Evolutionary conservation across 768 basidiomycete genomes (phyloP).

Genomic region (Lactarius sanguifluus): DNA sequence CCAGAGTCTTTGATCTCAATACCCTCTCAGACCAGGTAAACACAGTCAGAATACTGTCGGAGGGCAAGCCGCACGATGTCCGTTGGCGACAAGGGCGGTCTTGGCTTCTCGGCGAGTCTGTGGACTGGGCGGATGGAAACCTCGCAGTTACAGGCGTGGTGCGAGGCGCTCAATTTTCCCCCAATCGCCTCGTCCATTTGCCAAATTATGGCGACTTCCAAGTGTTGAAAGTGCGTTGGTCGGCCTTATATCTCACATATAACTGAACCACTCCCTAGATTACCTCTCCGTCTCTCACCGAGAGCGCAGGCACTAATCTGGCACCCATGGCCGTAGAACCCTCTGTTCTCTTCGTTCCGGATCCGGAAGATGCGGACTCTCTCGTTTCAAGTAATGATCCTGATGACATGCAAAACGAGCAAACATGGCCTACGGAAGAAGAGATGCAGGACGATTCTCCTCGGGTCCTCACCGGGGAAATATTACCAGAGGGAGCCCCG

Average conservation of each 20-base stretch:
- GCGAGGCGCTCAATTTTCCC: constrained; percentile 74
- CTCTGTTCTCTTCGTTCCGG: constrained; percentile 60
- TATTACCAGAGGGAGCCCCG: constrained; percentile 59
- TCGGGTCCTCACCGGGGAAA: constrained; percentile 32
- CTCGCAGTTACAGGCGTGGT: constrained; percentile 82
- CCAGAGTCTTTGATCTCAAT: constrained; percentile 72
- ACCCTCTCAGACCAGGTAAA: constrained; percentile 63
- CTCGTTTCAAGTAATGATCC: constrained; percentile 84
- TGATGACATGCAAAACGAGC: constrained; percentile 89
- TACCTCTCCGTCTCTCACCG: constrained; percentile 56
- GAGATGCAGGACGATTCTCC: constrained; percentile 62
- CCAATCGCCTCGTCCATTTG: constrained; percentile 83
- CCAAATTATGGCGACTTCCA: constrained; percentile 89
- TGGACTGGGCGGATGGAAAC: constrained; percentile 59
- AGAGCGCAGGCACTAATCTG: constrained; percentile 39
- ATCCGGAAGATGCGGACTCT: constrained; percentile 71
- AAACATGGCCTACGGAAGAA: constrained; percentile 98
- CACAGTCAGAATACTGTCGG: constrained; percentile 74
- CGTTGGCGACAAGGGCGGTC: constrained; percentile 81
- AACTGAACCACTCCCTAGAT: constrained; percentile 49
- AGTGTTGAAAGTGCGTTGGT: constrained; percentile 62
- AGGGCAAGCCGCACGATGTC: constrained; percentile 77
- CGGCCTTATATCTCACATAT: not conserved
- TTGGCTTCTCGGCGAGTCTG: constrained; percentile 72
- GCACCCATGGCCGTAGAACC: constrained; percentile 70